phyloP scores from a whole-genome alignment of 108 stramenopile species.

The Fistulifera pelliculosa region DNA sequence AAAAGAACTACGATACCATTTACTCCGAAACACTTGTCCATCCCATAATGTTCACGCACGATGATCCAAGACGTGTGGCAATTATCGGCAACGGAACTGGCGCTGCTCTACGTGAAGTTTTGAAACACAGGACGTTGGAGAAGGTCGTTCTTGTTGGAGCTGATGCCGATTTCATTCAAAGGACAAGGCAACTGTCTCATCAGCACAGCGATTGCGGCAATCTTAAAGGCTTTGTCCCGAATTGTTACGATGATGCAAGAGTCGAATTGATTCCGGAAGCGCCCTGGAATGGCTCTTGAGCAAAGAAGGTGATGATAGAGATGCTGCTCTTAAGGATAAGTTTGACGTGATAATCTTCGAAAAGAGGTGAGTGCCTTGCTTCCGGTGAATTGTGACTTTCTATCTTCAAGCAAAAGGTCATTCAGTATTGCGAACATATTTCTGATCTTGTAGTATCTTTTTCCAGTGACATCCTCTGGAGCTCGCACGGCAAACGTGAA shows the following conservation, averaged over 20 bases:
- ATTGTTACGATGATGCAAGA: conserved; percentile 65
- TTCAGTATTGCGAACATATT: conserved; percentile 27
- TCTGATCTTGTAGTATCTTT: conserved; percentile 22
- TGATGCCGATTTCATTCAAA: conserved; percentile 59
- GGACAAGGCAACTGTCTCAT: conserved; percentile 55
- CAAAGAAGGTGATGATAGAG: conserved; percentile 8
- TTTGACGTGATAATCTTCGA: conserved; percentile 49
- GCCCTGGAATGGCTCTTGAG: conserved; percentile 43
- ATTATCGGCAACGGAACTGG: conserved; percentile 74
- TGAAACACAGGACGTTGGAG: conserved; percentile 49
- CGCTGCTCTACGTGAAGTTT: conserved; percentile 66
- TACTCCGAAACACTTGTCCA: conserved; percentile 90
- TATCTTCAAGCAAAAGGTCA: too few relatives aligned
- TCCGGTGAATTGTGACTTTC: too few relatives aligned
- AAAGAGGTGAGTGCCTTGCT: conserved; percentile 26
- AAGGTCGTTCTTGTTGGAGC: conserved; percentile 69
- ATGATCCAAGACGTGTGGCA: conserved; percentile 35
- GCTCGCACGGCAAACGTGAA: conserved; percentile 14
- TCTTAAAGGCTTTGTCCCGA: conserved; percentile 26
- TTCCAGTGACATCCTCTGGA: conserved; percentile 22
- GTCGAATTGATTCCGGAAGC: conserved; percentile 32
- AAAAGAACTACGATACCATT: conserved; percentile 58
- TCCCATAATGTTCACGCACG: conserved; percentile 86
- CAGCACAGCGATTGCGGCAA: conserved; percentile 56
- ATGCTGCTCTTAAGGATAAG: conserved; percentile 9